phyloP scores from a whole-genome alignment of 805 yeast species.

The Hanseniaspora mollemarum region DNA sequence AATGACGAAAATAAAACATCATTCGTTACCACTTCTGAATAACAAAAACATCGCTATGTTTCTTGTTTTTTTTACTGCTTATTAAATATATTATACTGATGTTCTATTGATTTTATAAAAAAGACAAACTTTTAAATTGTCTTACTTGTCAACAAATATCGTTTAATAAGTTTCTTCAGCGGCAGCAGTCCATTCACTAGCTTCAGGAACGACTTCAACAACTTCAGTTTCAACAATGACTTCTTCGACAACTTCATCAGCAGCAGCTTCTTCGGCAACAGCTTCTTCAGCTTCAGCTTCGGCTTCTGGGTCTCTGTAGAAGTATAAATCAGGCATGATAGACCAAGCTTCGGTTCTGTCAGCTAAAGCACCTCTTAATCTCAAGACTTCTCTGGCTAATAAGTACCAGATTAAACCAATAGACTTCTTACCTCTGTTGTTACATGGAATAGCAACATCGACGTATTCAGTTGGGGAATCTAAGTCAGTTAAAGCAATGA shows the following conservation, averaged over 20 bases:
- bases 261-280: constrained; percentile 56
- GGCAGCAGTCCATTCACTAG: constrained; percentile 16
- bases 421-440: constrained; percentile 99
- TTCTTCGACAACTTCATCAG: constrained; percentile 70
- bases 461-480: constrained; percentile 99
- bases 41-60: background rate
- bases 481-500: constrained; percentile 95
- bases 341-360: constrained; percentile 96
- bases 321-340: constrained; percentile 99
- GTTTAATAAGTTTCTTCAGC: constrained; percentile 15
- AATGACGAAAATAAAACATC: background rate
- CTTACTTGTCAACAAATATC: constrained; percentile 2
- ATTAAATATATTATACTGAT: background rate
- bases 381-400: constrained; percentile 96
- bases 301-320: constrained; percentile 99
- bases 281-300: constrained; percentile 80
- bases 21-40: background rate
- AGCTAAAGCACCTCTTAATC: constrained; percentile 95
- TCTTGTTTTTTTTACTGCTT: background rate
- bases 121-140: background rate
- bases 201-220: constrained; percentile 18
- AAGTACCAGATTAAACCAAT: constrained; percentile 99
- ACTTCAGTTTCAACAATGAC: constrained; percentile 41
- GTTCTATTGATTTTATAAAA: constrained; percentile 3
- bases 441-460: constrained; percentile 99